Conservation (phyloP, 768 basidiomycete genomes). For the Trametes cubensis region DNA sequence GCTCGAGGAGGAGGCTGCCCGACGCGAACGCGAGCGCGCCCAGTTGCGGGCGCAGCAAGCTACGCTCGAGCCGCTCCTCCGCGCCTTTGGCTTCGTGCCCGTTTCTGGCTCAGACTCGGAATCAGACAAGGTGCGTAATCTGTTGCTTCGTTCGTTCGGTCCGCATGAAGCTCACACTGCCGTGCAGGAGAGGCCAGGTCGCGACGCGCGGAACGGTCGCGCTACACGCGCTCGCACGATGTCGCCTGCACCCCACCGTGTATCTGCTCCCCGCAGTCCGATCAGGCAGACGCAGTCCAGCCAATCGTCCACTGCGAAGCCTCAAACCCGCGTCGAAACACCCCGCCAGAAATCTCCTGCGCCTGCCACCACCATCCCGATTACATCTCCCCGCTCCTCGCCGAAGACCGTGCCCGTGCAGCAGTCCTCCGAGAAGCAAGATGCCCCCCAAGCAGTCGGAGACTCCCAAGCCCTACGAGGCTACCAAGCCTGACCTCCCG, state of each 20-base stretch:
- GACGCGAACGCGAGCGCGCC: conserved; percentile 10
- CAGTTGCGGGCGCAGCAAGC: conserved; percentile 15
- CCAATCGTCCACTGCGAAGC: background rate
- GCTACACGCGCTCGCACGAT: conserved; percentile 18
- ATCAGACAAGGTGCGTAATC: conserved; percentile 17
- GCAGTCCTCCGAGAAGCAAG: background rate
- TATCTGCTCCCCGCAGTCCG: conserved; percentile 11
- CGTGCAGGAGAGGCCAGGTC: conserved; percentile 9
- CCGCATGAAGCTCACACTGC: background rate
- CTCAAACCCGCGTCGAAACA: conserved; percentile 7
- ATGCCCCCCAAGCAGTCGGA: conserved; percentile 6
- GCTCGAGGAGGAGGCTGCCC: conserved; percentile 20
- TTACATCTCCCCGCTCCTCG: conserved; percentile 12
- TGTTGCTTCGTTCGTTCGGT: background rate
- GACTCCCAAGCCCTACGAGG: conserved; percentile 1
- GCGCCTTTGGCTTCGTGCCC: conserved; percentile 20
- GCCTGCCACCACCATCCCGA: conserved; percentile 14
- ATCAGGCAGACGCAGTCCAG: conserved; percentile 5
- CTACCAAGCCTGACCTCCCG: conserved; percentile 6
- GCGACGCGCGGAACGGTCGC: conserved; percentile 4
- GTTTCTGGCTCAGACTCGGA: conserved; percentile 9
- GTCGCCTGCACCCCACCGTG: conserved; percentile 11
- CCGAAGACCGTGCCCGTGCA: conserved; percentile 6
- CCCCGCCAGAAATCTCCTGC: conserved; percentile 13
- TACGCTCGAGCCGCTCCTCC: conserved; percentile 23